Evolutionary conservation across 345 rosid species (phyloP), one percentile per base, ranked within the genome.

Genomic region (Gossypium sturtianum): DNA sequence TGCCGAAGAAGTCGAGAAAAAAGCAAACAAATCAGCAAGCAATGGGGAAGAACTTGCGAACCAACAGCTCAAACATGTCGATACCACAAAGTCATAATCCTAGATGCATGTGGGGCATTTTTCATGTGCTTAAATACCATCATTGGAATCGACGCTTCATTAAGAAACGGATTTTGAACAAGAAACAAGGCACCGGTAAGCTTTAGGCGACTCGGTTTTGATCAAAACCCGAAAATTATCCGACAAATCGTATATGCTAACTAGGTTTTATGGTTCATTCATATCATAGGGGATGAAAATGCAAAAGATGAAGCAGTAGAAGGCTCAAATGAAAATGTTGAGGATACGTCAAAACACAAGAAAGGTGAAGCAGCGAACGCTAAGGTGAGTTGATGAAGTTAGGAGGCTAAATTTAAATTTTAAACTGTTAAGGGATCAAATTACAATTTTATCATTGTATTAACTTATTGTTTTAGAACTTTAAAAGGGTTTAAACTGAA

Each of bases 71-170:
- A 15, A 16, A 57, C 45, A 48, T n/a, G 10, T 16, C 67, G 7
- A 17, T 73, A 13, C 76, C 44, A 0, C 56, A 48, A 2, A 25
- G 15, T 58, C 62, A 19, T 48, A 22, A 71, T 71, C 88, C 89
- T 20, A 86, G 94, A 75, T 87, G 90, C 80, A 81, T 85, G 83
- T 89, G 92, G 97, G 84, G 97, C 43, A 61, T 92, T 1, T 80
- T 92, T 74, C 90, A 89, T 63, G 80, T 83, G 20, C 88, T 92
- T 41, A 86, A 85, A 60, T 84, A 89, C 69, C 88, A 86, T 9
- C 88, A 81, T 25, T 92, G 97, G 98, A 86, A 84, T 49, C 89
- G 97, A 91, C 87, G 80, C 76, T 75, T 82, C 76, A 80, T 89
- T 76, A 91, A 86, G 91, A 92, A 84, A 78, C 82, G 91, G 17